Evolutionary conservation across 2,329 filamentous ascomycete species (phyloP).

Genomic region (Diaporthe vexans): DNA sequence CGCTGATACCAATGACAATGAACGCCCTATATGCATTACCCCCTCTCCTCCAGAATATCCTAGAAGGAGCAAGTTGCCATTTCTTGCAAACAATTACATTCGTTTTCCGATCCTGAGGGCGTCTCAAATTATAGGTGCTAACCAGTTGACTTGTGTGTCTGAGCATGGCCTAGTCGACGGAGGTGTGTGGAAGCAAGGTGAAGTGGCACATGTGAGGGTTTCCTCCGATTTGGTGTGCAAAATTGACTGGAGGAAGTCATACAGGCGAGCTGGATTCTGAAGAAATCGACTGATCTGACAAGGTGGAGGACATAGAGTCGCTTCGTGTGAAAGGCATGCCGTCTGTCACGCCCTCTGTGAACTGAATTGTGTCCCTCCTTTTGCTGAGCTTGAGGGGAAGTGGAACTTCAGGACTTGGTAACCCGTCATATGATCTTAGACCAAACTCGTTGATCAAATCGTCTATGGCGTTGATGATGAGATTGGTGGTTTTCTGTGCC

Average conservation of each 20-base stretch:
- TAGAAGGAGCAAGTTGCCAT: not conserved
- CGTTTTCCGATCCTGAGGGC: not conserved
- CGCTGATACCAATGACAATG: not conserved
- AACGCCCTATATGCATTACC: not conserved
- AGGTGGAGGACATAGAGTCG: conserved; percentile 6
- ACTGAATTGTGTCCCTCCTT: not conserved
- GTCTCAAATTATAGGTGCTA: not conserved
- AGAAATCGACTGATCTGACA: not conserved
- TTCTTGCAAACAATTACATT: not conserved
- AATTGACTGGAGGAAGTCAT: not conserved
- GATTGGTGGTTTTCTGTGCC: not conserved
- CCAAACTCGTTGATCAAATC: conserved; percentile 4
- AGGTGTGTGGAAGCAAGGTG: not conserved
- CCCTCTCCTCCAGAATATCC: too few relatives aligned
- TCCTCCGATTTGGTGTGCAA: not conserved
- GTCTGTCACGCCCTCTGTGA: not conserved
- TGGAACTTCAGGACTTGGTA: not conserved
- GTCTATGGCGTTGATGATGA: conserved; percentile 19
- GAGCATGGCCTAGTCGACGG: not conserved
- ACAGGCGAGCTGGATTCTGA: not conserved
- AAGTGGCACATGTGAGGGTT: not conserved
- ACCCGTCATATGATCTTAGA: not conserved
- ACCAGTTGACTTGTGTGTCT: not conserved
- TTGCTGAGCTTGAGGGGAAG: conserved; percentile 20
- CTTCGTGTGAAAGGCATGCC: not conserved